phyloP scores from a whole-genome alignment of 1,139 yeast species.

The Lodderomyces pseudojiufengensis region DNA sequence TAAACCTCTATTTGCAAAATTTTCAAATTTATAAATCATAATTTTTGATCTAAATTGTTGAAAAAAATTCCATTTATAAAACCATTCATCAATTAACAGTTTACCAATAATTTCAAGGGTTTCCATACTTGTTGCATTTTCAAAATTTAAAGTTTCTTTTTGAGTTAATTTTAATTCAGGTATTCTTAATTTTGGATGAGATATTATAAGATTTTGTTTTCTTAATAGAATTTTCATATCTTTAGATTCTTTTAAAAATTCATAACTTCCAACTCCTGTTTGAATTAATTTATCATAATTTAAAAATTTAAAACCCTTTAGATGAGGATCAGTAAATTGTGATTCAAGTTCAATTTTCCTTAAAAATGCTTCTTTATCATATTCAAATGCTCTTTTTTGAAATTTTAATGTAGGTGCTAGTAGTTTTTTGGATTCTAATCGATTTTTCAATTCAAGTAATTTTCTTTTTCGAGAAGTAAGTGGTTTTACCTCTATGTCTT shows the following conservation, averaged over 20 bases:
- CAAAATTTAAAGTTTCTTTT: constrained; percentile 3
- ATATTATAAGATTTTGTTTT: too few relatives aligned
- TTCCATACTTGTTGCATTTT: constrained; percentile 5
- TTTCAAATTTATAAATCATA: neutral
- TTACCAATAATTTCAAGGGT: constrained; percentile 6
- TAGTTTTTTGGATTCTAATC: too few relatives aligned
- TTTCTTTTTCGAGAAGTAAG: too few relatives aligned
- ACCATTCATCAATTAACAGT: constrained; percentile 6
- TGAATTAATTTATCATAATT: constrained; percentile 5
- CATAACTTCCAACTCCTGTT: constrained; percentile 5
- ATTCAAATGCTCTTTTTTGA: neutral
- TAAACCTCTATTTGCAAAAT: neutral
- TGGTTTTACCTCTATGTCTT: too few relatives aligned
- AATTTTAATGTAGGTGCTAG: neutral
- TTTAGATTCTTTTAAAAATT: neutral
- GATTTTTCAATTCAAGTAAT: too few relatives aligned
- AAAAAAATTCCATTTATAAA: constrained; percentile 3
- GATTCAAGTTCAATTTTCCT: constrained; percentile 1
- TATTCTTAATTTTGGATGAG: neutral
- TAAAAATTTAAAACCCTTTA: constrained; percentile 6
- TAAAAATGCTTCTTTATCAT: neutral
- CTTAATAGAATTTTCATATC: neutral
- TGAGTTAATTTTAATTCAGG: neutral
- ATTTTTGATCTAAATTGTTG: neutral
- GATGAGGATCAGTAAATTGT: neutral